Evolutionary conservation across 305 asterid species (phyloP), one percentile per base, ranked within the genome.

Genomic region (Fraxinus xanthoxyloides): DNA sequence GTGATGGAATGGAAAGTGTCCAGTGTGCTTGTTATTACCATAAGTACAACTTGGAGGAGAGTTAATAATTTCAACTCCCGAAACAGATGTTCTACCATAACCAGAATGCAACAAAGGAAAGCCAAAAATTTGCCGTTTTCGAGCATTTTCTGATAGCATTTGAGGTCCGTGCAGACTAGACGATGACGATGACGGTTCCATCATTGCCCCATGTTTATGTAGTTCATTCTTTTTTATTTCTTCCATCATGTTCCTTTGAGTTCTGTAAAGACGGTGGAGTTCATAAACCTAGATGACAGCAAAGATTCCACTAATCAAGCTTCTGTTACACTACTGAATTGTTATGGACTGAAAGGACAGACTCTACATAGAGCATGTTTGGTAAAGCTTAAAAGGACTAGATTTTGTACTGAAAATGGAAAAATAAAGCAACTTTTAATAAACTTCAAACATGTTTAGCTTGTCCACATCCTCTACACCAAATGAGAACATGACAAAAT

Each of bases 191-290:
- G 94, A 91, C 61, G 89, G 92, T 81, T 93, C 98, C 74, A 88
- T 86, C 13, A 95, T 91, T 59, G 86, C 86, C 79, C 87, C 89
- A 75, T 86, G 80, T 72, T 83, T 80, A 74, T 77, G 77, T 5
- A 81, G 77, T 73, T 90, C 95, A 81, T 87, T 90, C 83, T 86
- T 90, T 84, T 84, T 87, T 48, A 84, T 83, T 84, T 92, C 96
- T 75, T 92, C 95, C 98, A 95, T 95, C 98, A 95, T 91, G 88
- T 90, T 92, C 91, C 93, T 90, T 88, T 95, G 98, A 81, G 89
- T 91, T 87, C 92, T 87, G 85, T 95, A 95, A 72, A 95, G 90
- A 69, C 97, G 95, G 81, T 95, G 99, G 86, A 95, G 97, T 23
- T 89, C 91, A 63, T 32, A 84, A 15, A 89, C 90, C 91, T 89